Percentiles rank a stretch among this genome's conserved stretches.
phyloP scores from a whole-genome alignment of 306 rosid genomes.

The Senna tora region DNA sequence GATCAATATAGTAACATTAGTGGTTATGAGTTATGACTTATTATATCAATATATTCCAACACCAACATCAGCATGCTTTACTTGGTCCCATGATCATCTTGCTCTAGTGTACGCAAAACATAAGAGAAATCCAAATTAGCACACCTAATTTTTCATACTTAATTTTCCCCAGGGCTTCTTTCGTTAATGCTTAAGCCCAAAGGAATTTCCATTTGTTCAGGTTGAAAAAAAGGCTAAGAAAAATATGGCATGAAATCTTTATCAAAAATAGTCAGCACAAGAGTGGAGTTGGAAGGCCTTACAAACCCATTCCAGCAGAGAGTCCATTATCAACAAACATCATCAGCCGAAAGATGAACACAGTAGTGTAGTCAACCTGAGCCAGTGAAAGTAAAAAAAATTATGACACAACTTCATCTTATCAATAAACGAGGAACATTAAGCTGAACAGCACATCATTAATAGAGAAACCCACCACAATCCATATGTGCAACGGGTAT shows the following conservation, averaged over 20 bases:
- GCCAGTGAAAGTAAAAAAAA: constrained; percentile 12
- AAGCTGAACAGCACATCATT: neutral
- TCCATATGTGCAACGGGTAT: constrained; percentile 95
- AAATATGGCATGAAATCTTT: constrained; percentile 8
- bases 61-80: constrained; percentile 22
- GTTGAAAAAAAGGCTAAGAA: neutral
- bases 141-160: constrained; percentile 14
- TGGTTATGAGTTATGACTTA: neutral
- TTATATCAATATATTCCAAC: constrained; percentile 10
- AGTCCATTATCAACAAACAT: constrained; percentile 98
- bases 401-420: neutral
- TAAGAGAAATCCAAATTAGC: constrained; percentile 6
- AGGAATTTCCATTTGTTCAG: constrained; percentile 13
- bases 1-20: neutral
- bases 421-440: neutral
- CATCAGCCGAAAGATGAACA: constrained; percentile 89
- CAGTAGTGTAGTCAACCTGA: constrained; percentile 92
- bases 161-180: constrained; percentile 9
- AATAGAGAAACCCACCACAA: constrained; percentile 66
- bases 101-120: constrained; percentile 12
- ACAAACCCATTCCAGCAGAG: constrained; percentile 99
- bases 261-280: constrained; percentile 8
- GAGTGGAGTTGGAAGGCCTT: constrained; percentile 56
- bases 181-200: constrained; percentile 3
- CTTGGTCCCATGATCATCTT: constrained; percentile 21